Base-by-base conservation (phyloP, 352 stramenopile genomes). In the Pythium rishiriense region DNA sequence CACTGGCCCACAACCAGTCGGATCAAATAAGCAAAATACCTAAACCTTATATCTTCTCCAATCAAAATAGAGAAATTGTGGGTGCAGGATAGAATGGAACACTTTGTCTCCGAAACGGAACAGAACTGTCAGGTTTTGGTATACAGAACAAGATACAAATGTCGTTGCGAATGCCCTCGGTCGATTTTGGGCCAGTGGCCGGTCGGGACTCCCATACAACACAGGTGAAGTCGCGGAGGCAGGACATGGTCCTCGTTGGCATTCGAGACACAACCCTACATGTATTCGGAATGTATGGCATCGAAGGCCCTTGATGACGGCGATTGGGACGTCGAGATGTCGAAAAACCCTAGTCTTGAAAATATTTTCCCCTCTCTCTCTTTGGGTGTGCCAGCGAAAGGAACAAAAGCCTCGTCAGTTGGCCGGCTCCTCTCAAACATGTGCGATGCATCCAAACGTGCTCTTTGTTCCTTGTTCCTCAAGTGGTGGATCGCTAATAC, bases 131-230 rank as follows among this genome's bases (percentile, higher is more conserved):
- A 66, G 59, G 21, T 39, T 61, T 28, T 5, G 19, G 15, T 31
- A 67, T 67, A 67, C 43, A 67, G 33, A 60, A 67, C 60, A 45
- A 24, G 60, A 67, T 24, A 61, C 51, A 42, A 48, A 50, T 43
- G 4, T 52, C 15, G 60, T 56, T 43, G 51, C 43, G 31, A 67
- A 42, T 42, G 15, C 22, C 60, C 29, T 33, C 60, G 60, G 60
- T 61, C 60, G 60, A n/a, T 10, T 11, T 11, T 35, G 31, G 5
- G 15, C n/a, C 17, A 15, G 10, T 21, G 54, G 49, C 7, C 54
- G 54, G 54, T 61, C 41, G 42, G 37, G 6, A 43, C 46, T 39
- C 19, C 25, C 17, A 10, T 11, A 33, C 15, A 35, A 33, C 33
- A 39, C 33, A 39, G 33, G 2, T n/a, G n/a, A n/a, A n/a, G n/a